Evolutionary conservation across 306 rosid species (phyloP), one percentile per base, ranked within the genome.

Genomic region (Cucumis cinereus): DNA sequence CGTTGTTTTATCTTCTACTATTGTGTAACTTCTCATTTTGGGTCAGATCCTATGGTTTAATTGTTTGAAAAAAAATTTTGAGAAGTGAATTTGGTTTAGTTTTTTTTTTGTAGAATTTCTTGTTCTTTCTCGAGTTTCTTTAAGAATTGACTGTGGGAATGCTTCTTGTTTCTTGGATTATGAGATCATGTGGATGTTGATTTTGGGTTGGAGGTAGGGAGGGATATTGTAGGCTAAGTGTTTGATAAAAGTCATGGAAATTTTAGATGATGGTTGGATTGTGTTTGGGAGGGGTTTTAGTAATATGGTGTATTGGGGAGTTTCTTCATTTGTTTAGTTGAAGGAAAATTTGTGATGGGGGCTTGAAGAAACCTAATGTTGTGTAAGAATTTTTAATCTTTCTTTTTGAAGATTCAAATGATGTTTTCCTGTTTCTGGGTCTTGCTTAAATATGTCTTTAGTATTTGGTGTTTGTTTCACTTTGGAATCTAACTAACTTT

Each of bases 231-330:
- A 20, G 81, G 83, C 30, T 0, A 84, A 75, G 81, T 87, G 94
- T 82, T 87, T 89, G 87, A 38, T 28, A 56, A 87, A 84, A 76
- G 45, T 90, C 67, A 87, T 92, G 2, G 88, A 84, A 81, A 87
- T 84, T 85, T 86, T 92, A 0, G 89, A 86, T 30, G 85, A 90
- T 77, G 91, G 86, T 36, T 92, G 96, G 98, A 82, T 90, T 23
- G 90, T 47, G 52, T 15, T 47, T 13, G 52, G 52, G 52, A 40
- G 17, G 52, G 16, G 16, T 47, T 50, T 50, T 6, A 2, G 50
- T 10, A 45, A 45, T 4, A 5, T 45, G 6, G 17, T 45, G 52
- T 45, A 16, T 12, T 45, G 52, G 17, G 52, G 55, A 6, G 11
- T 85, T 87, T 43, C 17, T 12, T 68, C 33, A 68, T 20, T 40